Evolutionary conservation across 306 rosid genomes (phyloP).

Genomic region (Inga oerstediana): DNA sequence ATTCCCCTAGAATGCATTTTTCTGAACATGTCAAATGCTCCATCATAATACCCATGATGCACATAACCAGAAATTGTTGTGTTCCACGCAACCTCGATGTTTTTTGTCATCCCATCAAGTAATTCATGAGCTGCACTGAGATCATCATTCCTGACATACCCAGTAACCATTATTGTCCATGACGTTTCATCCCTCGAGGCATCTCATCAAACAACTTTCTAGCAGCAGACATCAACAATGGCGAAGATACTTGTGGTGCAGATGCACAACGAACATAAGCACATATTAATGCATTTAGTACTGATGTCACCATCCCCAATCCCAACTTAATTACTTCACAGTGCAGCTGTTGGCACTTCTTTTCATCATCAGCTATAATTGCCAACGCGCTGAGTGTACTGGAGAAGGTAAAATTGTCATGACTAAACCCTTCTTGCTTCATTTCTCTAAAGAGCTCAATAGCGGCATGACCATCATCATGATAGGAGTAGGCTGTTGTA

Average conservation of each 20-base stretch:
- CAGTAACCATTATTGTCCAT: conserved; percentile 28
- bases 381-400: conserved; percentile 42
- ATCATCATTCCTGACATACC: conserved; percentile 23
- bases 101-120: conserved; percentile 16
- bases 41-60: conserved; percentile 32
- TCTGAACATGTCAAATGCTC: conserved; percentile 47
- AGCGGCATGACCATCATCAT: conserved; percentile 47
- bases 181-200: conserved; percentile 18
- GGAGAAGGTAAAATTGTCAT: conserved; percentile 44
- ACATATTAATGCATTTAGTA: not conserved
- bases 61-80: conserved; percentile 30
- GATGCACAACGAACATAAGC: conserved; percentile 20
- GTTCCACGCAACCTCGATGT: conserved; percentile 50
- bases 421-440: conserved; percentile 36
- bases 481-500: conserved; percentile 46
- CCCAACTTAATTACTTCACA: conserved; percentile 40
- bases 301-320: conserved; percentile 31
- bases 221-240: conserved; percentile 35
- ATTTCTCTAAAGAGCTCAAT: conserved; percentile 38
- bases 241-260: not conserved
- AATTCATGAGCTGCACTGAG: conserved; percentile 4
- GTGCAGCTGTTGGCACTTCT: conserved; percentile 50
- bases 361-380: conserved; percentile 39
- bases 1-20: conserved; percentile 50
- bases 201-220: conserved; percentile 32